Evolutionary conservation across 2,329 filamentous ascomycete species (phyloP).

Genomic region (Didymella pomorum): DNA sequence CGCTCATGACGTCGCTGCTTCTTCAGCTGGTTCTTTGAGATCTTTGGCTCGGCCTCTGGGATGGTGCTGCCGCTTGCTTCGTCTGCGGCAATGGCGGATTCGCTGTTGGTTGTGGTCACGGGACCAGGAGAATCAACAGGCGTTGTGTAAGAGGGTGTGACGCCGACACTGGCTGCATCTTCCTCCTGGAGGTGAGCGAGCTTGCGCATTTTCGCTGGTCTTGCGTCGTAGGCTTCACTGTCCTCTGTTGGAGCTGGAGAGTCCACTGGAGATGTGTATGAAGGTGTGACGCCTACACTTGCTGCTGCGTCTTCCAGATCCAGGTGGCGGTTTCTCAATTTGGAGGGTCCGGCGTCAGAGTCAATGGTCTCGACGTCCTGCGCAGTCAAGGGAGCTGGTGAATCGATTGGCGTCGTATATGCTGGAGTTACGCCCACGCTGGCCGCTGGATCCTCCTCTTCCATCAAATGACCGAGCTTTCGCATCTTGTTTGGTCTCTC

Average conservation of each 20-base stretch:
- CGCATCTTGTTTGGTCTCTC: constrained; percentile 64
- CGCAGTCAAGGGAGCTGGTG: constrained; percentile 10
- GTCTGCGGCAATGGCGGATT: constrained; percentile 15
- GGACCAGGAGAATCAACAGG: constrained; percentile 21
- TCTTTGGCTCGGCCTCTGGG: constrained; percentile 32
- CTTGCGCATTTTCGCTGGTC: constrained; percentile 65
- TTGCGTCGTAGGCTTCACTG: constrained; percentile 54
- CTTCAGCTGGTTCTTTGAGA: constrained; percentile 90
- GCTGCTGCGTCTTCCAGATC: constrained; percentile 18
- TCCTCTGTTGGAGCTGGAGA: constrained; percentile 18
- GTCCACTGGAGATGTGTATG: constrained; percentile 17
- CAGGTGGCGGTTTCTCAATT: constrained; percentile 14
- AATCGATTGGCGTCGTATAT: constrained; percentile 22
- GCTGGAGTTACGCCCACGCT: constrained; percentile 19
- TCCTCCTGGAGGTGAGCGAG: constrained; percentile 48
- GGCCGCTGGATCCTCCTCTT: constrained; percentile 20
- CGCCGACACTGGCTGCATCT: constrained; percentile 18
- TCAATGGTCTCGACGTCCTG: constrained; percentile 4
- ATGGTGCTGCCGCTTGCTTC: constrained; percentile 15
- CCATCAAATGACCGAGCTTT: constrained; percentile 56
- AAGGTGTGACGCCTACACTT: constrained; percentile 19
- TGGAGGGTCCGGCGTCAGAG: constrained; percentile 10
- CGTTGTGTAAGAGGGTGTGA: constrained; percentile 21
- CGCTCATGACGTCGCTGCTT: constrained; percentile 74
- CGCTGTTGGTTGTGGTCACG: constrained; percentile 24